phyloP scores from a whole-genome alignment of 2,329 filamentous ascomycete species.

The Stagonosporopsis chrysanthemi region DNA sequence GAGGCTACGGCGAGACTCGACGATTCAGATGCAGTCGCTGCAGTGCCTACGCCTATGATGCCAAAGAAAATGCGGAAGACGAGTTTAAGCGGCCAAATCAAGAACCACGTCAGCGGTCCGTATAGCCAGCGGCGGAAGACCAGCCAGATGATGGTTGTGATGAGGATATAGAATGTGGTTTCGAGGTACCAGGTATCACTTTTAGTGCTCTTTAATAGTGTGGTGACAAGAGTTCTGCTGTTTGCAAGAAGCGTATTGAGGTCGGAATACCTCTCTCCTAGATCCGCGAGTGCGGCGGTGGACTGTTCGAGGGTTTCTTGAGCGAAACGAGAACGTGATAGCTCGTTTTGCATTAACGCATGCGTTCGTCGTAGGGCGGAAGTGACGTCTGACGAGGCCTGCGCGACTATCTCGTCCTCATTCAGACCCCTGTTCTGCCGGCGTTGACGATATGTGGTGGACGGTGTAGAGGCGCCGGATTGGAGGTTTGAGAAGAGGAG shows the following conservation, averaged over 20 bases:
- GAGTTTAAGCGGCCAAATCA: slow-evolving; percentile 81
- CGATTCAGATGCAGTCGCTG: slow-evolving; percentile 28
- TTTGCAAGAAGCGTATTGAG: slow-evolving; percentile 79
- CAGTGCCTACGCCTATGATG: slow-evolving; percentile 61
- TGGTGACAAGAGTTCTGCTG: slow-evolving; percentile 77
- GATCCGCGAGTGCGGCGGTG: slow-evolving; percentile 78
- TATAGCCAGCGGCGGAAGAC: slow-evolving; percentile 85
- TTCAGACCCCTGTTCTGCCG: slow-evolving; percentile 62
- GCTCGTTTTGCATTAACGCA: slow-evolving; percentile 82
- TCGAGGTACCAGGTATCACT: slow-evolving; percentile 98
- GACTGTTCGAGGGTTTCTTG: slow-evolving; percentile 87
- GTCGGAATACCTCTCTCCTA: slow-evolving; percentile 81
- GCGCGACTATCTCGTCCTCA: slow-evolving; percentile 75
- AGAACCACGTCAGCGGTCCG: slow-evolving; percentile 87
- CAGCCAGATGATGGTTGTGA: slow-evolving; percentile 82
- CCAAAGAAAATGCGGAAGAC: slow-evolving; percentile 66
- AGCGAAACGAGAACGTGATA: slow-evolving; percentile 86
- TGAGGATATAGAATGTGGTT: slow-evolving; percentile 83
- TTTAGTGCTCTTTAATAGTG: slow-evolving; percentile 86
- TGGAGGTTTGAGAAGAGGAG: slow-evolving; percentile 73
- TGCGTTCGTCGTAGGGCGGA: slow-evolving; percentile 84
- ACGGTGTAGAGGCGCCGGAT: slow-evolving; percentile 48
- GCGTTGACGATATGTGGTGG: slow-evolving; percentile 47
- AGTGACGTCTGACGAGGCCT: slow-evolving; percentile 84
- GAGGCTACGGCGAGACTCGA: slow-evolving; percentile 27